Base-by-base conservation (phyloP, 1,139 yeast species). In the Pichia sp. region DNA sequence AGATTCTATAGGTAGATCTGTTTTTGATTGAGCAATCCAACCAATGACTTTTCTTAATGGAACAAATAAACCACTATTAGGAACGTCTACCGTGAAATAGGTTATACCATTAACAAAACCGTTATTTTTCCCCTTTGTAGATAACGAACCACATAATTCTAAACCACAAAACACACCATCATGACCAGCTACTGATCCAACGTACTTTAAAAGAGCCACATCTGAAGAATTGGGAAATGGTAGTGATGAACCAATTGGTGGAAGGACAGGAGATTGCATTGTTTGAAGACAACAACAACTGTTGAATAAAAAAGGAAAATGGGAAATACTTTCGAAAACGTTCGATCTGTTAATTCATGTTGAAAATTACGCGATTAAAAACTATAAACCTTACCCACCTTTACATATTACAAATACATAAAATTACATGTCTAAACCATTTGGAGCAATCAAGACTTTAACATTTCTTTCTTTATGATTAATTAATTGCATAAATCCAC, bases 151-250 rank as follows among this genome's bases (percentile, higher is more conserved):
- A 10, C 73, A 55, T 35, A 91, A 66, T 58, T 91, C 96, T 5
- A 91, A 72, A 1, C 98, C 98, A 5, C 89, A 96, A 64, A 81
- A 91, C n/a, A 70, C 66, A 0, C 96, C 96, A 6, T 65, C 62
- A 54, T 85, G 87, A 23, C 82, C 83, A 25, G 78, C 74, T 19
- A 91, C 86, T 1, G 74, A 66, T 1, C 97, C 97, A 21, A 79
- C 68, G 60, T 76, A 91, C 49, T 79, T 69, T 39, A 91, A 66
- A 14, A 79, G 68, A 1, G 93, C 96, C 6, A n/a, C 24, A 33
- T 39, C 47, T 5, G 25, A 21, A 4, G 47, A 41, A 22, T 41
- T 36, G 0, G 48, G 48, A 18, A 45, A 42, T 15, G 43, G 43
- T 1, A 45, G 25, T 10, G 20, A 20, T 1, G 48, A 32, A 7